These are phyloP conservation scores for Xylaria hypoxylon DNA, from an alignment of 2,329 filamentous ascomycete species.

Conservation along the genomic window DNA sequence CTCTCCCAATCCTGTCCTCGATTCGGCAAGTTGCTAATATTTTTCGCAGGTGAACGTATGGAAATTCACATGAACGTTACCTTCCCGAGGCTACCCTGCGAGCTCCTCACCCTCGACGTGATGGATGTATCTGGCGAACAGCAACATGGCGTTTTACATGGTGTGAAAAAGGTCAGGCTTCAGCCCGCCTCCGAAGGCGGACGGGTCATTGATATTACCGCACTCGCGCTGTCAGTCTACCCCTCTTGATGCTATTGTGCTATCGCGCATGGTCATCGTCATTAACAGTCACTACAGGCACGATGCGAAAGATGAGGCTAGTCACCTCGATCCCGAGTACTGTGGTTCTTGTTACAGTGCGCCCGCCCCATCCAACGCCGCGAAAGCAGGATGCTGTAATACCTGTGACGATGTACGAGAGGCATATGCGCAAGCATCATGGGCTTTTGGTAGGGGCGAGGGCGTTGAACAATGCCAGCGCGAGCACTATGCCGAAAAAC, in stretches of 20 bases:
- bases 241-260: not conserved
- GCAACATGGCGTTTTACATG: slow-evolving; percentile 92
- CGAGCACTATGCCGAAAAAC: slow-evolving; percentile 90
- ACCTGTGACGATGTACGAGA: slow-evolving; percentile 97
- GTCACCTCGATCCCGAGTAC: slow-evolving; percentile 90
- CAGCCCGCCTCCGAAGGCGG: slow-evolving; percentile 79
- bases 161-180: slow-evolving; percentile 90
- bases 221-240: slow-evolving; percentile 71
- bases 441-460: slow-evolving; percentile 94
- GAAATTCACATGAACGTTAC: slow-evolving; percentile 98
- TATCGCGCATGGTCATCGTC: not conserved
- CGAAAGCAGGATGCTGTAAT: slow-evolving; percentile 92
- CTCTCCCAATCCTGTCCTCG: not conserved
- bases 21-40: slow-evolving; percentile 32
- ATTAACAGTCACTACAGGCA: slow-evolving; percentile 62
- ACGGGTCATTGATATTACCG: slow-evolving; percentile 75
- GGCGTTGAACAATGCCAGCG: slow-evolving; percentile 94
- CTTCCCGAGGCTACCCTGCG: slow-evolving; percentile 93
- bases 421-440: slow-evolving; percentile 87
- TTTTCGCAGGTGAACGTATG: slow-evolving; percentile 83
- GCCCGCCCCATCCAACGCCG: slow-evolving; percentile 73
- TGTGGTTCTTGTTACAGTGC: slow-evolving; percentile 96
- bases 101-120: slow-evolving; percentile 94
- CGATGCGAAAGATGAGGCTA: slow-evolving; percentile 72
- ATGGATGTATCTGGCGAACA: slow-evolving; percentile 99